Evolutionary conservation across 495 filamentous ascomycete species (phyloP).

Genomic region (Entonaema liquescens): DNA sequence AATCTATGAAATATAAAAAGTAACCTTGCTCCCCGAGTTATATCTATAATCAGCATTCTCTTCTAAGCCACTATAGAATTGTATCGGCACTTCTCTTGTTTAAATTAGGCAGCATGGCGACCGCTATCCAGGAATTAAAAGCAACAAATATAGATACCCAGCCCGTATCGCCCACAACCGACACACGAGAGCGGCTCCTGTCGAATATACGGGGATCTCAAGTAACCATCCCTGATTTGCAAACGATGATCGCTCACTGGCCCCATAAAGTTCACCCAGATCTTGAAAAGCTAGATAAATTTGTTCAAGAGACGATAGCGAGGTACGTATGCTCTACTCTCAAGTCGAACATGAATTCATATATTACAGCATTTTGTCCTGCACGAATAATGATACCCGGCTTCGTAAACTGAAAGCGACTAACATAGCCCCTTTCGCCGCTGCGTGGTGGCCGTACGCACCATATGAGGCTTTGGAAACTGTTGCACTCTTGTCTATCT

Average conservation of each 20-base stretch:
- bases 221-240: conserved; percentile 22
- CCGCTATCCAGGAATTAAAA: background rate
- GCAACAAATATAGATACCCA: background rate
- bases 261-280: conserved; percentile 18
- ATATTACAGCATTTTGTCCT: conserved; percentile 2
- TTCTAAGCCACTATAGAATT: background rate
- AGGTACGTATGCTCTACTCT: background rate
- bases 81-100: background rate
- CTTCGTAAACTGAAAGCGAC: background rate
- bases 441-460: conserved; percentile 31
- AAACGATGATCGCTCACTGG: conserved; percentile 26
- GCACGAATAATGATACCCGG: background rate
- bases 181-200: conserved; percentile 7
- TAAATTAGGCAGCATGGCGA: conserved; percentile 3
- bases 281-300: conserved; percentile 8
- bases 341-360: background rate
- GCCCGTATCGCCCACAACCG: background rate
- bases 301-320: conserved; percentile 10
- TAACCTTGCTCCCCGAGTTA: background rate
- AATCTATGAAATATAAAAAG: background rate
- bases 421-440: conserved; percentile 5
- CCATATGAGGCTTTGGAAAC: conserved; percentile 16
- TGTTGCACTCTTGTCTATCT: conserved; percentile 7
- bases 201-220: conserved; percentile 13
- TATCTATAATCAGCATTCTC: background rate